Base-by-base conservation (phyloP, 805 yeast genomes). In the Kodamaea laetipori region DNA sequence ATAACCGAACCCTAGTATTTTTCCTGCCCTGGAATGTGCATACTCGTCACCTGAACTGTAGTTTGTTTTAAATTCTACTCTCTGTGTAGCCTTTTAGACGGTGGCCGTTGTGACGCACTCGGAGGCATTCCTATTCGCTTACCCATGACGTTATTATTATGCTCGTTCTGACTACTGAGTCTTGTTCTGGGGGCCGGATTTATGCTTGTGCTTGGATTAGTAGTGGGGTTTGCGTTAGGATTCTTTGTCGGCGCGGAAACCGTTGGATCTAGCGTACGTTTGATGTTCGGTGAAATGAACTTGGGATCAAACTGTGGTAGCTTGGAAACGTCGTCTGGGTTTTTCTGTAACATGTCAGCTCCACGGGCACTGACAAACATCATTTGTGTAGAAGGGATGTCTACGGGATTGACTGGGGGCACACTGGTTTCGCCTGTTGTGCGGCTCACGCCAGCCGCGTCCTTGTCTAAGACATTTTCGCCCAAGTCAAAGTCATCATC, bases 351-450 rank as follows among this genome's bases (percentile, higher is more conserved):
- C 7, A 74, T 65, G 26, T 77, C 77, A 0, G 90, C 90, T 7
- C 76, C 78, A 50, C 77, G 78, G 1, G 90, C 88, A 41, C 82
- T 76, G 30, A 82, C 83, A 64, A 84, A 84, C 1, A 75, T 30
- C 45, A 42, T 31, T 27, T 42, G 45, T 10, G 41, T 36, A 4
- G 44, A 18, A 58, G 39, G 40, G n/a, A 36, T 19, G 19, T 30
- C 9, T n/a, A 6, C 32, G 9, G 32, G 17, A 8, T 30, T 30
- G 19, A n/a, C 32, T 12, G 32, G 17, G 13, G 32, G 19, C 19
- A 6, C 34, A 12, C 12, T 19, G 11, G 37, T 7, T 26, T 26
- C 35, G 38, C 33, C n/a, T 11, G 23, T 33, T 11, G 38, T 35
- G 6, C 28, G 28, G n/a, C 11, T 11, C 15, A 26, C 26, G 38